A percentile compares a stretch with the other conserved stretches of the same genome.
These are phyloP conservation scores for Aspergillus funiculosus DNA, from an alignment of 495 filamentous ascomycete genomes.

Conservation along the genomic window DNA sequence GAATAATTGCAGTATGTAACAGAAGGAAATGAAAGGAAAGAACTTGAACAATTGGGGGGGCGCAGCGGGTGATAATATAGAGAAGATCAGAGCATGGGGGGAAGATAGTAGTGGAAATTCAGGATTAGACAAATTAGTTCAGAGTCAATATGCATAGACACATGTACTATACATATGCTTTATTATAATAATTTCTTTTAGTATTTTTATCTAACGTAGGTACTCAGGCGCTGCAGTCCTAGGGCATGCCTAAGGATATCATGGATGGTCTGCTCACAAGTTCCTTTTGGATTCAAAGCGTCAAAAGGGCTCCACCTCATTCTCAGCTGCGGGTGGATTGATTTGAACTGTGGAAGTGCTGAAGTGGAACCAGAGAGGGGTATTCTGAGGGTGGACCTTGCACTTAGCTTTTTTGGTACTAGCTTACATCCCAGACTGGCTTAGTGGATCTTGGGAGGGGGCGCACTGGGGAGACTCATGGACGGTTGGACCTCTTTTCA, in stretches of 20 bases:
- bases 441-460: background rate
- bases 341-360: no score
- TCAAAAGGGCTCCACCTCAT: no score
- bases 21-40: background rate
- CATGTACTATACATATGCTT: constrained; percentile 10
- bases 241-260: no score
- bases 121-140: constrained; percentile 3
- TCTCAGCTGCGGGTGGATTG: no score
- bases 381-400: background rate
- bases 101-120: constrained; percentile 1
- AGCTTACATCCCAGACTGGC: background rate
- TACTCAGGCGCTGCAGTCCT: constrained; percentile 1
- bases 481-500: constrained; percentile 1
- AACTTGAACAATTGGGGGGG: background rate
- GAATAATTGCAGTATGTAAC: background rate
- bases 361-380: no score
- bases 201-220: constrained; percentile 2
- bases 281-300: no score
- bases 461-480: background rate
- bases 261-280: no score
- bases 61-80: constrained; percentile 2
- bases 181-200: constrained; percentile 8
- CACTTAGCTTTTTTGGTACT: background rate
- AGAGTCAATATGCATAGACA: constrained; percentile 10
- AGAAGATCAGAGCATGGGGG: background rate